Percentiles rank a stretch among this genome's conserved stretches.
These are phyloP conservation scores for Cladophialophora exuberans DNA, from an alignment of 2,329 filamentous ascomycete species.

Conservation along the genomic window DNA sequence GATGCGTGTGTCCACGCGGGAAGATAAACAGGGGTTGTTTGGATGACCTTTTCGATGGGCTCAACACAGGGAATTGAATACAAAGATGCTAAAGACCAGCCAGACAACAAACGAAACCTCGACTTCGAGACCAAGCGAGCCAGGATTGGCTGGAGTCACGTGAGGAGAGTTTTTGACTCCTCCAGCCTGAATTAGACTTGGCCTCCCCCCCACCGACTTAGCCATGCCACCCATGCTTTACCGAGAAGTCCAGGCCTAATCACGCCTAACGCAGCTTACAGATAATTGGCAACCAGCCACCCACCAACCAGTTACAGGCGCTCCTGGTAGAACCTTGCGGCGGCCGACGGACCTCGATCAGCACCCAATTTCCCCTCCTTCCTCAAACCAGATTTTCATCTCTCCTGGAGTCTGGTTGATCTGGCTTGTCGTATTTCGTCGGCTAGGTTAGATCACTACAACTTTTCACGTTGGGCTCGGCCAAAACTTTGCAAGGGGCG, in stretches of 20 bases:
- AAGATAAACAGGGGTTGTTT: conserved; percentile 4
- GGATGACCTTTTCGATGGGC: conserved; percentile 18
- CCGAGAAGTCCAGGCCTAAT: too few species aligned
- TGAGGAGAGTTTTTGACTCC: not conserved
- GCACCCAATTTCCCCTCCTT: not conserved
- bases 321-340: conserved; percentile 1
- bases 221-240: too few species aligned
- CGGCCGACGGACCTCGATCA: conserved; percentile 4
- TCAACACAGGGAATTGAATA: conserved; percentile 10
- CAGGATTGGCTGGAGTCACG: not conserved
- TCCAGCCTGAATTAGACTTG: too few species aligned
- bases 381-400: conserved; percentile 4
- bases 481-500: too few species aligned
- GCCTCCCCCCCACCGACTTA: too few species aligned
- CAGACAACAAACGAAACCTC: conserved; percentile 6
- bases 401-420: not conserved
- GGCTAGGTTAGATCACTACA: too few species aligned
- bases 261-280: too few species aligned
- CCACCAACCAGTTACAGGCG: not conserved
- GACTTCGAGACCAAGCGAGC: conserved; percentile 10
- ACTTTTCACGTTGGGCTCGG: too few species aligned
- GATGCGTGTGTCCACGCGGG: conserved; percentile 2
- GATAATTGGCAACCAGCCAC: too few species aligned
- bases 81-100: conserved; percentile 1
- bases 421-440: not conserved